Conservation (phyloP, 306 rosid species). For the Quercus bicolor region DNA sequence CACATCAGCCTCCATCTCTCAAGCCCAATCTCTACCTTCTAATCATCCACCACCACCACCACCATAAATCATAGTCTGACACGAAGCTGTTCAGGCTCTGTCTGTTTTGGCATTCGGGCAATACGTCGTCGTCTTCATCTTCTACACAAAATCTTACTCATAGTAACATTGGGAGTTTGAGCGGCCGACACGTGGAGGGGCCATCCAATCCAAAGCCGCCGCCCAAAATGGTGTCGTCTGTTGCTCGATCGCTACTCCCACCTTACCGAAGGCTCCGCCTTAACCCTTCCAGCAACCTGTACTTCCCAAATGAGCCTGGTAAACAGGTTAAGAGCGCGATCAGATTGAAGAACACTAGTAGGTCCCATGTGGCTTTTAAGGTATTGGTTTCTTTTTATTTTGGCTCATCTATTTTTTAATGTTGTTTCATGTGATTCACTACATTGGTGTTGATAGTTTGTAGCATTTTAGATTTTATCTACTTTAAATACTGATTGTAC, state of each 20-base stretch:
- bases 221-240: slow-evolving; percentile 68
- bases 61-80: slow-evolving; percentile 40
- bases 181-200: slow-evolving; percentile 22
- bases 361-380: slow-evolving; percentile 92
- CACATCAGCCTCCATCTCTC: too few relatives aligned
- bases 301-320: slow-evolving; percentile 88
- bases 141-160: slow-evolving; percentile 38
- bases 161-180: slow-evolving; percentile 20
- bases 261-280: slow-evolving; percentile 84
- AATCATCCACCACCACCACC: neutral
- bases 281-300: slow-evolving; percentile 66
- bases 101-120: slow-evolving; percentile 72
- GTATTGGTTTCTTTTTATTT: too few relatives aligned
- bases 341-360: slow-evolving; percentile 74
- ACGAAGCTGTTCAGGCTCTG: slow-evolving; percentile 53
- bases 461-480: neutral
- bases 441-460: neutral
- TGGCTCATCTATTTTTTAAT: too few relatives aligned
- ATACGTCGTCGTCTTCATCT: slow-evolving; percentile 42
- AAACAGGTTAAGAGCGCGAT: slow-evolving; percentile 85
- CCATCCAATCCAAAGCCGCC: slow-evolving; percentile 30
- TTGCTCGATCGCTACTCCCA: slow-evolving; percentile 78
- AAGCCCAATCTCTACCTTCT: too few relatives aligned
- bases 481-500: neutral
- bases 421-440: neutral